Base-by-base conservation (phyloP, 2,329 filamentous ascomycete species). In the Fusarium pseudonygamai region DNA sequence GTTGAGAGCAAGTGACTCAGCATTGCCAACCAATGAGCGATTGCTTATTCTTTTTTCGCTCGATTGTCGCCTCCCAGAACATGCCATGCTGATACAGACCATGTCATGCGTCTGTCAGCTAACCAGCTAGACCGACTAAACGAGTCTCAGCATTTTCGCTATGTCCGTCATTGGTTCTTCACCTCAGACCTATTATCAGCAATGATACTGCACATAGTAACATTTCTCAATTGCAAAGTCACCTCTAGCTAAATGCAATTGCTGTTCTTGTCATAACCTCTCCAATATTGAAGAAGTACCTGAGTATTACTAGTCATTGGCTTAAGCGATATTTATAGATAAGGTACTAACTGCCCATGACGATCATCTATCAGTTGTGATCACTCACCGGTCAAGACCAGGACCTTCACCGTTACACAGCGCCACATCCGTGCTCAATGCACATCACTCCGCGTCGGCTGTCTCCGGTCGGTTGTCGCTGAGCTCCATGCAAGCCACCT, bases 11-110 rank as follows among this genome's bases (percentile, higher is more conserved):
- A 20, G 14, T 56, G 49, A 47, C 49, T 24, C 13, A 32, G 20
- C 6, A 3, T 0, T 0, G 0, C 1, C 5, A 20, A 1, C 77
- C 77, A 78, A 78, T 78, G 40, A 71, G 0, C 22, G 28, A 5
- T 64, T 77, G 74, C 77, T 75, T 78, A 78, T 78, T 78, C 77
- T 69, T 72, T 72, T 55, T 47, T 55, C 57, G 24, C 26, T 24
- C 8, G 16, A 39, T 52, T 56, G 55, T 75, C 28, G 70, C 73
- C 73, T 74, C 69, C 61, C 13, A 66, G 43, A 71, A 70, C 72
- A 65, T 64, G 65, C 65, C 42, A 74, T 68, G 56, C 45, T 60
- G 46, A 69, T 49, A 47, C 36, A 43, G 47, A 15, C 52, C 50
- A 34, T 69, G 66, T 69, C 52, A 69, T 65, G 47, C 14, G 45